Base-by-base conservation (phyloP, 1,139 yeast genomes). In the Kodamaea fungicola region DNA sequence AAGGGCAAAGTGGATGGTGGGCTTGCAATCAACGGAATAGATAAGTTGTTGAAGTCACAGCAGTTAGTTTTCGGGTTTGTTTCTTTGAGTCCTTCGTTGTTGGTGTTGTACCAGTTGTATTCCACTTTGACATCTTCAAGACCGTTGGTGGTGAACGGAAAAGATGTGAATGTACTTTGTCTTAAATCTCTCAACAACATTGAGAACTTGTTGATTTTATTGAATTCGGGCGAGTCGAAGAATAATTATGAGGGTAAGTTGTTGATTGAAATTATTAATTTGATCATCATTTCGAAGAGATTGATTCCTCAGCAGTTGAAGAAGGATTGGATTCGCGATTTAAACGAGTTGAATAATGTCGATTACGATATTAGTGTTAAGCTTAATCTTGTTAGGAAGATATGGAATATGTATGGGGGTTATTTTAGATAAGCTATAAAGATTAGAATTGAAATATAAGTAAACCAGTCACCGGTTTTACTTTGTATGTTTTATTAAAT, bases 1-100 rank as follows among this genome's bases (percentile, higher is more conserved):
- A 92, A 92, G 61, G 84, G 96, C 9, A 92, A 92, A 62, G 97
- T 92, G 9, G 98, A 92, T 57, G 96, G 96, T 3, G 92, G 87
- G 25, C 69, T 89, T 7, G 97, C 96, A 0, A 76, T 92, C 44
- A 80, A 75, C 49, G 97, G 97, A 7, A 90, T 92, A 45, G 97
- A 92, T 61, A 83, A 86, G 57, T 67, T 92, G 47, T 71, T 92
- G 38, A 84, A 88, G 58, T 83, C 94, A 32, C 98, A 92, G 62
- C 96, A 92, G 57, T 74, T 92, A 37, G 94, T 92, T 19, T 88
- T 92, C 64, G 97, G 96, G 2, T 68, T 87, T 28, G 86, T 92
- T 19, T 95, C 97, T 1, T 81, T 94, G 5, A 76, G 92, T 32
- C 98, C 98, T 0, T 80, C 90, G 22, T 54, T 80, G 7, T 55